phyloP scores from a whole-genome alignment of 73 alveolate species.

The Urostyla sp. region DNA sequence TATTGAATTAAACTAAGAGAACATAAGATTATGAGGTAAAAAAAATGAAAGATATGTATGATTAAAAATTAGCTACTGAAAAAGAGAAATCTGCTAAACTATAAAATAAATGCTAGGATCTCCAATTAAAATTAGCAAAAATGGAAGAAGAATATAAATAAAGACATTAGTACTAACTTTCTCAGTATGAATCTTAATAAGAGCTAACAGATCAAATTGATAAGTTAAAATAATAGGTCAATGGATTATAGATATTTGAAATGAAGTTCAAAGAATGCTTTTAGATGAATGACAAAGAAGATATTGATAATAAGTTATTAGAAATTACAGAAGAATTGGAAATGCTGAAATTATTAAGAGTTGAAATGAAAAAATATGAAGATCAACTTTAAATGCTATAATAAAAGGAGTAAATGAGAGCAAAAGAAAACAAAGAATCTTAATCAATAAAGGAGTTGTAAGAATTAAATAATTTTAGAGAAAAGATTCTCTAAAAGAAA shows the following conservation, averaged over 20 bases:
- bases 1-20: not conserved
- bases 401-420: not conserved
- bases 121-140: not conserved
- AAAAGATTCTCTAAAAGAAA: no score
- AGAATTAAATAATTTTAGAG: no score
- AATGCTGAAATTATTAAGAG: not conserved
- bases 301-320: not conserved
- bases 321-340: slow-evolving; percentile 5
- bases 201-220: slow-evolving; percentile 23
- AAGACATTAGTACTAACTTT: not conserved
- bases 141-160: slow-evolving; percentile 17
- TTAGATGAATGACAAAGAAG: not conserved
- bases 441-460: no score
- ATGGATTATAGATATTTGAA: not conserved
- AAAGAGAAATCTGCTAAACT: slow-evolving; percentile 19
- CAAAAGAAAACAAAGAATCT: not conserved
- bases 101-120: not conserved
- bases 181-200: no score
- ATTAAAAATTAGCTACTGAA: not conserved
- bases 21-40: slow-evolving; percentile 41
- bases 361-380: not conserved
- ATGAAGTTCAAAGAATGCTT: not conserved
- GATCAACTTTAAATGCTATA: slow-evolving; percentile 19
- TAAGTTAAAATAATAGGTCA: not conserved
- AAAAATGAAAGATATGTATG: slow-evolving; percentile 28